Conservation (phyloP, 2,329 filamentous ascomycete genomes). For the Aspergillus fructus region DNA sequence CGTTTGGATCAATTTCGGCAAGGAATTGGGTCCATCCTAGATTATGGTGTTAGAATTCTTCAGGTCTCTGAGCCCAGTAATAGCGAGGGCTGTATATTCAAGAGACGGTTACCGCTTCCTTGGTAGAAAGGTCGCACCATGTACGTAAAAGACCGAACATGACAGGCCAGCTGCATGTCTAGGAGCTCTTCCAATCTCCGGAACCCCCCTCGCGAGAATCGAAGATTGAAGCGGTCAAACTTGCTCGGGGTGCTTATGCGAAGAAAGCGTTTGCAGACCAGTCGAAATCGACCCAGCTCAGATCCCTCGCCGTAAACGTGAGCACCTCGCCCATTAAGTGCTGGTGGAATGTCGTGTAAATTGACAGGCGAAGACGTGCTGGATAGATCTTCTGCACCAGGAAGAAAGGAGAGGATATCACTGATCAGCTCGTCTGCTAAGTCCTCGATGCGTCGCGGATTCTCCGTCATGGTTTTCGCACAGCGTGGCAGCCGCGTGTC, state of each 20-base stretch:
- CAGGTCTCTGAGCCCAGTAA: constrained; percentile 1
- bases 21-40: constrained; percentile 33
- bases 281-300: constrained; percentile 41
- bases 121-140: constrained; percentile 43
- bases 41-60: constrained; percentile 19
- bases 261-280: constrained; percentile 42
- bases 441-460: constrained; percentile 31
- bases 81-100: constrained; percentile 10
- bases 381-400: constrained; percentile 20
- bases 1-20: constrained; percentile 18
- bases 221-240: constrained; percentile 38
- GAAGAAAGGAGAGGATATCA: constrained; percentile 33
- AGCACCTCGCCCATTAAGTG: constrained; percentile 8
- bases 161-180: constrained; percentile 37
- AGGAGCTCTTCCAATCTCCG: constrained; percentile 34
- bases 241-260: constrained; percentile 41
- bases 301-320: constrained; percentile 28
- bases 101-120: constrained; percentile 36
- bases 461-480: constrained; percentile 32
- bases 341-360: constrained; percentile 5
- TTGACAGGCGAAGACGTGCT: constrained; percentile 14
- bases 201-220: constrained; percentile 37
- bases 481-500: constrained; percentile 31
- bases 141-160: constrained; percentile 40
- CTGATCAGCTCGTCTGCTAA: constrained; percentile 39